phyloP scores from a whole-genome alignment of 2,329 filamentous ascomycete species.

The Clonostachys rosea region DNA sequence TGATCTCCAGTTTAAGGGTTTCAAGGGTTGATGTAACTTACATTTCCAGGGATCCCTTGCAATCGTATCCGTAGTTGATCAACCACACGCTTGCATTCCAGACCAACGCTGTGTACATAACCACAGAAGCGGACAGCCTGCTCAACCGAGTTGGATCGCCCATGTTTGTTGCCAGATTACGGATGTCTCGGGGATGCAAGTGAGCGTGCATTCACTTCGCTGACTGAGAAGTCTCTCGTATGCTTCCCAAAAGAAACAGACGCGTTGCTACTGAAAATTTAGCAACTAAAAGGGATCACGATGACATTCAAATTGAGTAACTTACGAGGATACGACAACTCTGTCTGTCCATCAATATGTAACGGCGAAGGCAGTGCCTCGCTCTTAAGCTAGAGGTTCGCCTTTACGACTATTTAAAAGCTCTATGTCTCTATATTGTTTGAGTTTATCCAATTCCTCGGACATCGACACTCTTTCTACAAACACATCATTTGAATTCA shows the following conservation, averaged over 20 bases:
- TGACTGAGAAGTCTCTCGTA: neutral
- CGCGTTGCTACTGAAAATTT: neutral
- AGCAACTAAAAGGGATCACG: neutral
- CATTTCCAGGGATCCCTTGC: neutral
- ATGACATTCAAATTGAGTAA: neutral
- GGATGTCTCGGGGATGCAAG: neutral
- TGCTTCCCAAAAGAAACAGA: neutral
- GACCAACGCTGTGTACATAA: neutral
- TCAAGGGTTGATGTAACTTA: too few relatives aligned
- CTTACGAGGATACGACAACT: neutral
- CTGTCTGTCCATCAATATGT: neutral
- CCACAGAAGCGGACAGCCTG: neutral
- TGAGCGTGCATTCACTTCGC: neutral
- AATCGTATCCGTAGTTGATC: neutral
- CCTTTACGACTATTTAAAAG: neutral
- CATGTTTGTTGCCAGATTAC: neutral
- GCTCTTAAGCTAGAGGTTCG: neutral
- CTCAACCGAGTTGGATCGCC: neutral
- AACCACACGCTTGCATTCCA: neutral
- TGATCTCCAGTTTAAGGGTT: neutral
- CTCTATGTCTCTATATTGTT: neutral
- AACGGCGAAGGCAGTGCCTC: neutral
- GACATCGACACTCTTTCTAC: neutral
- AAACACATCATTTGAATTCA: neutral
- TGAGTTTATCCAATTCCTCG: neutral